phyloP scores from a whole-genome alignment of 441 rosid species.

The Erysimum pusillum region DNA sequence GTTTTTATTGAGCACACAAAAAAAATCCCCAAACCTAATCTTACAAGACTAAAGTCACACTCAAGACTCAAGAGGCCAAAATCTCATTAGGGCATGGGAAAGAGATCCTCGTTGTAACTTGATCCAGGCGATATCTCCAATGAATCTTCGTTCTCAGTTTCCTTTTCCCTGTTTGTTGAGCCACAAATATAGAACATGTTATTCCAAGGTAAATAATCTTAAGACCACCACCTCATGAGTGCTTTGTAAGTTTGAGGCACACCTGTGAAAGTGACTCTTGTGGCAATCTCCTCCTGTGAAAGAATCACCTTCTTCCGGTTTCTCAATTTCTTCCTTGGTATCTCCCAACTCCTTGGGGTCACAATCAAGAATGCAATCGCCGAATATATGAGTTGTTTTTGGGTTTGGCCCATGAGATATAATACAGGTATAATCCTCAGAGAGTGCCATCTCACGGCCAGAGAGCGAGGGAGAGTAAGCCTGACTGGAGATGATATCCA shows the following conservation, averaged over 20 bases:
- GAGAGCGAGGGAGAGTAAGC: slow-evolving; percentile 41
- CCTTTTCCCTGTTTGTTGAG: slow-evolving; percentile 47
- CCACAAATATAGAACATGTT: slow-evolving; percentile 5
- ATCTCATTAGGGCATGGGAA: slow-evolving; percentile 33
- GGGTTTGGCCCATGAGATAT: slow-evolving; percentile 80
- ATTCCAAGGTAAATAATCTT: neutral
- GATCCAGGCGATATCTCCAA: slow-evolving; percentile 49
- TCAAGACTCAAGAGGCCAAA: slow-evolving; percentile 8
- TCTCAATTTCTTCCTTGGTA: slow-evolving; percentile 42
- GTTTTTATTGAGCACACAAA: slow-evolving; percentile 27
- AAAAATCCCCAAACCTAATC: slow-evolving; percentile 17
- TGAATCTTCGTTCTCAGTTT: slow-evolving; percentile 30
- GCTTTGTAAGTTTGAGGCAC: slow-evolving; percentile 7
- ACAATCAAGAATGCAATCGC: slow-evolving; percentile 69
- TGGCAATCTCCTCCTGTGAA: slow-evolving; percentile 45
- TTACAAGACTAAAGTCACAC: slow-evolving; percentile 24
- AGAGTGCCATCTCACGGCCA: slow-evolving; percentile 50
- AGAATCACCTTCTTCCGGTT: slow-evolving; percentile 47
- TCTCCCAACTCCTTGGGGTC: slow-evolving; percentile 48
- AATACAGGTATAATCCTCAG: slow-evolving; percentile 61
- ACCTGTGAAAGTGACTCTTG: slow-evolving; percentile 54
- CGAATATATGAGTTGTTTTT: slow-evolving; percentile 50
- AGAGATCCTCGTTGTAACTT: slow-evolving; percentile 57
- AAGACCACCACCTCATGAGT: neutral
- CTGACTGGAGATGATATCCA: slow-evolving; percentile 39